A percentile compares a stretch with the other conserved stretches of the same genome.
These are phyloP conservation scores for Tephrocybe sp. DNA, from an alignment of 768 basidiomycete genomes.

Conservation along the genomic window DNA sequence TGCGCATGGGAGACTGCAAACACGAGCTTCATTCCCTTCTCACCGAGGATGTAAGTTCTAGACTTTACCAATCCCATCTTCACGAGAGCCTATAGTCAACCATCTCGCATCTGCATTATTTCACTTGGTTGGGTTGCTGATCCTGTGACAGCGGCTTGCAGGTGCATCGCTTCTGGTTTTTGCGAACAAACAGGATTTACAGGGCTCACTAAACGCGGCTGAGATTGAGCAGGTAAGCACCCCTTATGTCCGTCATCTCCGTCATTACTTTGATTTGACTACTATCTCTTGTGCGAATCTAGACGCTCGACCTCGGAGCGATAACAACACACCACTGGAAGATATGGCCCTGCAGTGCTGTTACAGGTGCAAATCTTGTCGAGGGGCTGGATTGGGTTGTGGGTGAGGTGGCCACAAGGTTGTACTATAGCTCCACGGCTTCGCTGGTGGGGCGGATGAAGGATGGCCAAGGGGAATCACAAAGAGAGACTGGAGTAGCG, in stretches of 20 bases:
- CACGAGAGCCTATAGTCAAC: not conserved
- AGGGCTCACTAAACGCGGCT: conserved; percentile 74
- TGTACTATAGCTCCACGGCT: conserved; percentile 73
- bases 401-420: conserved; percentile 77
- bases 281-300: not conserved
- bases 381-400: conserved; percentile 92
- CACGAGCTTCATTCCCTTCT: conserved; percentile 83
- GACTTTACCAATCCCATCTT: not conserved
- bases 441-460: not conserved
- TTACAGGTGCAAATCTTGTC: conserved; percentile 82
- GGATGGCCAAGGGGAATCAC: not conserved
- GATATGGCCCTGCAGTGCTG: conserved; percentile 89
- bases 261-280: not conserved
- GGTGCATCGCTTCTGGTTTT: conserved; percentile 96
- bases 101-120: conserved; percentile 6
- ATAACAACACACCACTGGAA: conserved; percentile 91
- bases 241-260: conserved; percentile 3
- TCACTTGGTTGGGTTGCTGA: not conserved
- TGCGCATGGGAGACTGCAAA: conserved; percentile 89
- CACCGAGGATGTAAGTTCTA: conserved; percentile 78
- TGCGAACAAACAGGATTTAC: conserved; percentile 96
- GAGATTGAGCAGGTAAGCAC: conserved; percentile 80
- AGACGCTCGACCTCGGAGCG: conserved; percentile 50
- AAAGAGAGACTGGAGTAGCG: not conserved
- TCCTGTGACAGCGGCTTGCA: conserved; percentile 66